A percentile compares a stretch with the other conserved stretches of the same genome.
Conservation (phyloP, 1,284 basidiomycete genomes). For the Erythrobasidium hasegawianum region DNA sequence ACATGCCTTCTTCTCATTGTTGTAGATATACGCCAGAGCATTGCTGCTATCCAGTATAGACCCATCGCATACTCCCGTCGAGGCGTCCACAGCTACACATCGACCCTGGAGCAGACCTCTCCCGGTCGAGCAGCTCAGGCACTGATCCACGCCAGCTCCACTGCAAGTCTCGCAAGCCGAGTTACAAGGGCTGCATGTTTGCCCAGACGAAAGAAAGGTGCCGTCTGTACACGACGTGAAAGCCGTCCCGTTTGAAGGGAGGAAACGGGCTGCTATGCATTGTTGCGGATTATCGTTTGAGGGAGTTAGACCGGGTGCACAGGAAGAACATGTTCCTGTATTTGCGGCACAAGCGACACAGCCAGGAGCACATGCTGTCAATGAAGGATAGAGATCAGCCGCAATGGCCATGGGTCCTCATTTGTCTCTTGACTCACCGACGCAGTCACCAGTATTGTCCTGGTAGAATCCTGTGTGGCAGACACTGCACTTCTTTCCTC, state of each 20-base stretch:
- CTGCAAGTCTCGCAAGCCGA: constrained; percentile 65
- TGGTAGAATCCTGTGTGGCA: constrained; percentile 71
- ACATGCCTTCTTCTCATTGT: constrained; percentile 72
- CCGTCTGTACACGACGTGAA: constrained; percentile 61
- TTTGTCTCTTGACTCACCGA: too few relatives aligned
- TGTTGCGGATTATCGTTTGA: constrained; percentile 61
- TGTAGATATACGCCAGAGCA: constrained; percentile 63
- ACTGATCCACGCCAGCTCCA: constrained; percentile 64
- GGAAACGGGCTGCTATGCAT: constrained; percentile 58
- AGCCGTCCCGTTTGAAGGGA: constrained; percentile 51
- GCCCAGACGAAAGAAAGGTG: constrained; percentile 57
- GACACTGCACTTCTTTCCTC: constrained; percentile 58
- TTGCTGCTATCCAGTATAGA: constrained; percentile 50
- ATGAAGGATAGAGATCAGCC: too few relatives aligned
- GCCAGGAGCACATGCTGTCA: constrained; percentile 68
- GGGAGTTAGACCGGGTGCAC: constrained; percentile 63
- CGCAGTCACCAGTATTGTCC: constrained; percentile 63
- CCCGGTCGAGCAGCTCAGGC: constrained; percentile 49
- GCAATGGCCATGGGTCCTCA: too few relatives aligned
- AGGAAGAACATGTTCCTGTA: constrained; percentile 66
- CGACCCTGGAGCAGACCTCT: constrained; percentile 43
- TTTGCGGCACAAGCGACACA: constrained; percentile 64
- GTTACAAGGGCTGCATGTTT: constrained; percentile 60
- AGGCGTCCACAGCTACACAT: constrained; percentile 60
- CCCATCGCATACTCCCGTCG: constrained; percentile 63